Evolutionary conservation across 371 early-diverging fungal genomes (phyloP), one percentile per base, ranked within the genome.

Genomic region (Mortierella sp.): DNA sequence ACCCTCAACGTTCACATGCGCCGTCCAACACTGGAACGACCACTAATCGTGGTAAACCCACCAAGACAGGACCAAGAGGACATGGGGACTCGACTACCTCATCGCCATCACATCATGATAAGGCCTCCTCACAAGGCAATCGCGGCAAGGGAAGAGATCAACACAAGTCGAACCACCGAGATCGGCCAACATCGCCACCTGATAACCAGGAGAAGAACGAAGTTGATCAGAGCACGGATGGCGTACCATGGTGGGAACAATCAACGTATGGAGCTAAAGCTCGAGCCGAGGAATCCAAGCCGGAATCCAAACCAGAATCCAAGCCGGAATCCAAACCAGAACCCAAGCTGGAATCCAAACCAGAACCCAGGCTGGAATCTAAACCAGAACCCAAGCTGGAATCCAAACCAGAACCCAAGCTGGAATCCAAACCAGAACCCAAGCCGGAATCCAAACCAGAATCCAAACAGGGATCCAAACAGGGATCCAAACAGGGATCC

Each of bases 191-290:
- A 12, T 16, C 39, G 3, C 47, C n/a, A 22, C 12, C 40, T 10
- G 59, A 48, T 14, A 39, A 34, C 34, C 34, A 34, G 34, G 10
- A 34, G 34, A 34, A 34, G 7, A 34, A 62, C 3, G 54, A 70
- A 9, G 56, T 44, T 14, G 8, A 34, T 3, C 51, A 57, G 25
- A 57, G 49, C 24, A 54, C 27, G 10, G 47, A 50, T 10, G 57
- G 65, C 3, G 48, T 50, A 1, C 73, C 66, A 17, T 76, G 77
- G 77, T 76, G 77, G 77, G 77, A 76, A 19, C 61, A 76, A 22
- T 56, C 77, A 19, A 76, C 77, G 2, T 76, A 76, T 50, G 60
- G 61, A 8, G 47, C 50, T 59, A 64, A 64, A 45, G 13, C 27
- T 29, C 7, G 55, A 25, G 24, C 47, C 39, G 40, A 34, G 14